A percentile compares a stretch with the other conserved stretches of the same genome.
Conservation (phyloP, 225 moss, liverwort and hornwort species). For the Rhytidiadelphus loreus region DNA sequence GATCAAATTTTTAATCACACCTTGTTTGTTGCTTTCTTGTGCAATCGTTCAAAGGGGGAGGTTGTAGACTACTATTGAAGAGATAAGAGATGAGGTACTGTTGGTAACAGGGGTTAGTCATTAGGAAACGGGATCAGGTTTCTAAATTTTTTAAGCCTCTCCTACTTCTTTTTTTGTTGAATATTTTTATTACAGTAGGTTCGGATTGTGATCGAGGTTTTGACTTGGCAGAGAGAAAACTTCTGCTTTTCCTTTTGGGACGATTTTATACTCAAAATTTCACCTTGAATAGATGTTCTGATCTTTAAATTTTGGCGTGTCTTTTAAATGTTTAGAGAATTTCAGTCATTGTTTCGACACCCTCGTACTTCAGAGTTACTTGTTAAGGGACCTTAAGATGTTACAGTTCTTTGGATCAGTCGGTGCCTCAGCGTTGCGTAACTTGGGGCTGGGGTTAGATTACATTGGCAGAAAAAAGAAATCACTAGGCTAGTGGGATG, state of each 20-base stretch:
- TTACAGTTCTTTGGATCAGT: background rate
- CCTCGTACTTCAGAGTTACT: background rate
- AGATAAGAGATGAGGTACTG: background rate
- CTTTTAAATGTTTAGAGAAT: background rate
- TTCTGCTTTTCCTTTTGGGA: background rate
- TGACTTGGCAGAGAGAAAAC: background rate
- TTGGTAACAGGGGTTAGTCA: no score
- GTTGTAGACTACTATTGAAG: background rate
- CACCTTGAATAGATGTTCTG: background rate
- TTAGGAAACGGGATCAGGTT: no score
- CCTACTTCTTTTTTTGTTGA: background rate
- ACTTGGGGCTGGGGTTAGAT: background rate
- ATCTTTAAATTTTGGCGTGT: background rate
- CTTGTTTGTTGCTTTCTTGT: background rate
- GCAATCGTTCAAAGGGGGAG: background rate
- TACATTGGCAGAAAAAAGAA: background rate
- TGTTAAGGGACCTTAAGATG: background rate
- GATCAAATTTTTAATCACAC: background rate
- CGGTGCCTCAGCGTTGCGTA: background rate
- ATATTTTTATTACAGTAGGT: background rate
- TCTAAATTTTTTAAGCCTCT: background rate
- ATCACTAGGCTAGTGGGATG: background rate
- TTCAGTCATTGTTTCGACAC: background rate
- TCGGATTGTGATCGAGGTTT: background rate
- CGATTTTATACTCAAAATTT: background rate